phyloP scores from a whole-genome alignment of 129 eudicot species.

The Oenanthe sinensis region DNA sequence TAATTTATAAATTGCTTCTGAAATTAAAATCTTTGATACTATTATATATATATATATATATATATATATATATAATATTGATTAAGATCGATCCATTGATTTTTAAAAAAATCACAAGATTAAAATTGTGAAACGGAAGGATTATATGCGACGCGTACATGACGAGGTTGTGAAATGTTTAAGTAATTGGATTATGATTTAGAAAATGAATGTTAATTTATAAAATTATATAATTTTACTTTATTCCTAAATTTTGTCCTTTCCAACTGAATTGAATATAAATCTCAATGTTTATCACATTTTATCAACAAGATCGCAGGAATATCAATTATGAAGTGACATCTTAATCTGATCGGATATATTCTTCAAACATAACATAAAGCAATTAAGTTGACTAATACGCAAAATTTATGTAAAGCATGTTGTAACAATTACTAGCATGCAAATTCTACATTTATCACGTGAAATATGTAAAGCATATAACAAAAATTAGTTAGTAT shows the following conservation, averaged over 20 bases:
- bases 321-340: not conserved
- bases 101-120: too few relatives aligned
- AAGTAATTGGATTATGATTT: too few relatives aligned
- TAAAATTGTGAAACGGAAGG: too few relatives aligned
- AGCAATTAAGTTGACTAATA: not conserved
- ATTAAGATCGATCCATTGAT: too few relatives aligned
- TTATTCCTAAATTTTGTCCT: not conserved
- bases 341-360: not conserved
- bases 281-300: not conserved
- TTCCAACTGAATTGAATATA: not conserved
- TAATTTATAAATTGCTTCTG: too few relatives aligned
- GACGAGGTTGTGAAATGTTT: too few relatives aligned
- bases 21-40: too few relatives aligned
- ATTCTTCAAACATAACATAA: not conserved
- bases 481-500: not conserved
- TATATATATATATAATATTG: too few relatives aligned
- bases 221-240: too few relatives aligned
- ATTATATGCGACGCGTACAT: too few relatives aligned
- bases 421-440: not conserved
- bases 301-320: not conserved
- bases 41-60: too few relatives aligned
- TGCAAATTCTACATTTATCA: conserved; percentile 11
- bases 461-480: not conserved
- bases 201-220: too few relatives aligned
- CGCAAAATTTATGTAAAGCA: conserved; percentile 11